phyloP scores from a whole-genome alignment of 352 stramenopile species.

The Peronospora farinosa region DNA sequence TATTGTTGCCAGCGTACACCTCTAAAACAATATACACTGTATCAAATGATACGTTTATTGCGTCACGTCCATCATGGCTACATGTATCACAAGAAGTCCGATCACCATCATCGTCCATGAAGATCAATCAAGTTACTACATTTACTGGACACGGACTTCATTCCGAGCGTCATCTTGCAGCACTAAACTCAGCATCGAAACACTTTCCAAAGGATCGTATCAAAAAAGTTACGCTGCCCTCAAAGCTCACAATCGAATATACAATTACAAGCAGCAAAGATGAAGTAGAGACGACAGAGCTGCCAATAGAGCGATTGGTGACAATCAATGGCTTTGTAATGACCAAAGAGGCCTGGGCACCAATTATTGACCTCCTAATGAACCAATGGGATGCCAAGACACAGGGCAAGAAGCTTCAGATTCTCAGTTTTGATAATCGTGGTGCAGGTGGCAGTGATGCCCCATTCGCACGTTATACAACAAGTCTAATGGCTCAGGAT shows the following conservation, averaged over 20 bases:
- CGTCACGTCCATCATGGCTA: background rate
- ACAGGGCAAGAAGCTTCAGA: constrained; percentile 19
- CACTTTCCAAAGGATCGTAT: constrained; percentile 28
- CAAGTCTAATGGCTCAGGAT: constrained; percentile 44
- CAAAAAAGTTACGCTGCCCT: constrained; percentile 16
- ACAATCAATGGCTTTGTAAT: constrained; percentile 41
- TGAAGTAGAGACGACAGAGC: constrained; percentile 12
- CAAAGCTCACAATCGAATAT: constrained; percentile 32
- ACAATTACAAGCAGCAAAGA: constrained; percentile 15
- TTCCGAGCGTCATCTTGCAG: constrained; percentile 28
- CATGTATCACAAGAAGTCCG: background rate
- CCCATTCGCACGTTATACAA: constrained; percentile 38
- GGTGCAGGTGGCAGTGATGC: constrained; percentile 36
- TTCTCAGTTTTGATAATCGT: constrained; percentile 49
- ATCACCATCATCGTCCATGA: constrained; percentile 10
- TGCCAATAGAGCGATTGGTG: constrained; percentile 33
- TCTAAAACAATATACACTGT: background rate
- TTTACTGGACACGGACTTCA: constrained; percentile 20
- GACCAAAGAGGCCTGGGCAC: constrained; percentile 39
- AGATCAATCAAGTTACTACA: constrained; percentile 16
- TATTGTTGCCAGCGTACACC: no score
- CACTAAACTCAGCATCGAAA: constrained; percentile 27
- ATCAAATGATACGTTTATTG: background rate
- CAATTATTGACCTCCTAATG: constrained; percentile 33
- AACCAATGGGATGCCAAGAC: constrained; percentile 24